Percentiles rank a stretch among this genome's conserved stretches.
Evolutionary conservation across 257 asterid genomes (phyloP).

Genomic region (Vinca minor): DNA sequence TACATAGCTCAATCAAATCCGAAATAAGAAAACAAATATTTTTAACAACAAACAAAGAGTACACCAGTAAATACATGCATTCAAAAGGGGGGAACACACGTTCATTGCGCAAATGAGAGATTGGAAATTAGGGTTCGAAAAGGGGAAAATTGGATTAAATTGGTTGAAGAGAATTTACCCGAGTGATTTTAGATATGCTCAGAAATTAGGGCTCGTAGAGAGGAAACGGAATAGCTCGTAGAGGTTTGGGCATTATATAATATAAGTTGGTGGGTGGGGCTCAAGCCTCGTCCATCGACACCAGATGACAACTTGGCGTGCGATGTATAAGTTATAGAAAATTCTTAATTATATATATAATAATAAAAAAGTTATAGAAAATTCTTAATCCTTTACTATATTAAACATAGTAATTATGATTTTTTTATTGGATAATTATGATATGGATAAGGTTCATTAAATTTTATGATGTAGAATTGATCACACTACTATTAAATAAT

Average conservation of each 20-base stretch:
- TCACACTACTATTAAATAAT: too few species aligned
- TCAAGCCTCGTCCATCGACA: too few species aligned
- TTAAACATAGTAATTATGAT: too few species aligned
- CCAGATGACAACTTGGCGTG: too few species aligned
- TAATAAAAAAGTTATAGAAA: too few species aligned
- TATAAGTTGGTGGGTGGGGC: constrained; percentile 2
- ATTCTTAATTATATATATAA: too few species aligned
- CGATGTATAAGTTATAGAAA: too few species aligned
- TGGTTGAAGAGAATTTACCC: neutral
- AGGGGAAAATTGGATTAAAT: neutral
- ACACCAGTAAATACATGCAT: neutral
- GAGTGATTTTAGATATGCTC: neutral
- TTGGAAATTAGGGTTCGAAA: neutral
- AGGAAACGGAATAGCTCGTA: neutral
- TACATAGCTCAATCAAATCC: neutral
- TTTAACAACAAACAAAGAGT: neutral
- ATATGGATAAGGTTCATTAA: too few species aligned
- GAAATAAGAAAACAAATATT: neutral
- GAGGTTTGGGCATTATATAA: neutral
- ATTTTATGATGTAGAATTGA: too few species aligned
- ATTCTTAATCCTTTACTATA: too few species aligned
- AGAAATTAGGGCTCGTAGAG: constrained; percentile 7
- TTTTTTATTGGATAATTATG: too few species aligned
- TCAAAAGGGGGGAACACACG: neutral
- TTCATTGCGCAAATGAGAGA: neutral